A percentile compares a stretch with the other conserved stretches of the same genome.
Evolutionary conservation across 2,329 filamentous ascomycete species (phyloP).

Genomic region (Microsporum audouinii): DNA sequence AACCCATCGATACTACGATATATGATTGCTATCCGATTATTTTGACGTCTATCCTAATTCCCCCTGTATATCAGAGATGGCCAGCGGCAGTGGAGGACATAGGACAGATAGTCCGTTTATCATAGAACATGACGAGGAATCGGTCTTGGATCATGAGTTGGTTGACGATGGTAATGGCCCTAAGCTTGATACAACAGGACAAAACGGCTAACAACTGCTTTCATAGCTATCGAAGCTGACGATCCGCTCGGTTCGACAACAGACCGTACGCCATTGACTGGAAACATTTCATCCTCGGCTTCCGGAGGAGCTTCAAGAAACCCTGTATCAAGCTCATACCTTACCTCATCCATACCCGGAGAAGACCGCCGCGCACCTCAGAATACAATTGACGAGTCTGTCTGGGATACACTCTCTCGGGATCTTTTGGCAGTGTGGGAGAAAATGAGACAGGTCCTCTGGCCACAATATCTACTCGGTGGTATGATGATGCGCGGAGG

Average conservation of each 20-base stretch:
- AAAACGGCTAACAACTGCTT: background rate
- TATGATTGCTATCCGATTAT: background rate
- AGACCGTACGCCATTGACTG: conserved; percentile 68
- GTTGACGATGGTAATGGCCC: conserved; percentile 53
- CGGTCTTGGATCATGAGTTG: conserved; percentile 56
- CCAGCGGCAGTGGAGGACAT: conserved; percentile 23
- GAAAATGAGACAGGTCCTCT: conserved; percentile 96
- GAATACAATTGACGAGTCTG: conserved; percentile 92
- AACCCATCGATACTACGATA: background rate
- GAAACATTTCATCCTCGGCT: conserved; percentile 52
- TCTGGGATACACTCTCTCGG: conserved; percentile 92
- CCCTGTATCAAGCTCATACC: conserved; percentile 59
- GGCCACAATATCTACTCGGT: conserved; percentile 81
- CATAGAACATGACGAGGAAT: conserved; percentile 51
- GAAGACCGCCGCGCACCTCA: conserved; percentile 81
- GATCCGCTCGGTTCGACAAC: conserved; percentile 62
- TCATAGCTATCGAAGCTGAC: conserved; percentile 69
- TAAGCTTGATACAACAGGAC: background rate
- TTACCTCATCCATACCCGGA: conserved; percentile 80
- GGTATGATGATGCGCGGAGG: conserved; percentile 49
- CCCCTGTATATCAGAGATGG: conserved; percentile 19
- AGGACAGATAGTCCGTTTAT: conserved; percentile 39
- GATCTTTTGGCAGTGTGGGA: conserved; percentile 90
- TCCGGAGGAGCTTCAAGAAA: conserved; percentile 5
- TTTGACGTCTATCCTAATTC: background rate